A percentile compares a stretch with the other conserved stretches of the same genome.
Conservation (phyloP, 139 green algal species). For the Eudorina sp. region DNA sequence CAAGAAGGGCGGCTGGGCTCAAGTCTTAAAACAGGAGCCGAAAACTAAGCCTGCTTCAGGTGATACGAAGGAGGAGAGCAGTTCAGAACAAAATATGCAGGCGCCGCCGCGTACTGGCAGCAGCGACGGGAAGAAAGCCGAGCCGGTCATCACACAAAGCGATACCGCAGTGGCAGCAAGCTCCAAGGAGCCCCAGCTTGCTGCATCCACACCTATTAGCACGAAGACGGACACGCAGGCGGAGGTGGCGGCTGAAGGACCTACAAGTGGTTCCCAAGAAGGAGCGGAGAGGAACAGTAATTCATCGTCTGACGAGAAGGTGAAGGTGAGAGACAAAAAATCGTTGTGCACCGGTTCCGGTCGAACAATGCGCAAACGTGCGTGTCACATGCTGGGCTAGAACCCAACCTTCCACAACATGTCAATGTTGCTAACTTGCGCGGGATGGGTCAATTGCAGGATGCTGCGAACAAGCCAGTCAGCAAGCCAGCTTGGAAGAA, state of each 20-base stretch:
- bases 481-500: conserved; percentile 88
- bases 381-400: too few species aligned
- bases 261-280: neutral
- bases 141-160: neutral
- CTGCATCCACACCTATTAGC: too few species aligned
- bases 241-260: neutral
- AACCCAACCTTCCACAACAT: too few species aligned
- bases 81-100: neutral
- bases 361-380: too few species aligned
- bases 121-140: conserved; percentile 20
- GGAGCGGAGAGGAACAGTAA: neutral
- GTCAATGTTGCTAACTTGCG: too few species aligned
- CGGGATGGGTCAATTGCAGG: neutral
- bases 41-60: neutral
- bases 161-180: neutral
- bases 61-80: conserved; percentile 1
- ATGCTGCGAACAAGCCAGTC: conserved; percentile 46
- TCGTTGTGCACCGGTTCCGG: too few species aligned
- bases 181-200: neutral
- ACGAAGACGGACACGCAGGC: neutral
- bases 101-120: conserved; percentile 11
- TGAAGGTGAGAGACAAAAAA: neutral
- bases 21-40: conserved; percentile 26
- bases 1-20: conserved; percentile 21
- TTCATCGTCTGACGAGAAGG: neutral